Evolutionary conservation across 2,329 filamentous ascomycete genomes (phyloP).

Genomic region (Cadophora gregata): DNA sequence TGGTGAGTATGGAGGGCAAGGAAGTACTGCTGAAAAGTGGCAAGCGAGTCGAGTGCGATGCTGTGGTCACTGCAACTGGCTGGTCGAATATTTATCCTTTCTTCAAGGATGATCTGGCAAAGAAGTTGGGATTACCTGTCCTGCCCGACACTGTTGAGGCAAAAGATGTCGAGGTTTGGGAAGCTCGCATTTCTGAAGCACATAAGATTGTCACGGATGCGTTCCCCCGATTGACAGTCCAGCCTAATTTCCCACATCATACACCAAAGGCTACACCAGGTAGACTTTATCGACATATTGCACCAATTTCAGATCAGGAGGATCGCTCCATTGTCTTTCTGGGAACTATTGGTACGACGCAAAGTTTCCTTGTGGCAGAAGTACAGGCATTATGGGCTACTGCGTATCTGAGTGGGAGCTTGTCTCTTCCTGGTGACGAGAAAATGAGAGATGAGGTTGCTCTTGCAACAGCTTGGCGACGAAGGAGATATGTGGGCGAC

Average conservation of each 20-base stretch:
- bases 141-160: conserved; percentile 23
- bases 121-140: conserved; percentile 16
- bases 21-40: conserved; percentile 17
- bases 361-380: conserved; percentile 21
- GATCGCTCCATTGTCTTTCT: conserved; percentile 20
- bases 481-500: conserved; percentile 28
- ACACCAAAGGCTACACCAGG: conserved; percentile 19
- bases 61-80: conserved; percentile 27
- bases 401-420: conserved; percentile 17
- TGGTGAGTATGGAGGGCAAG: conserved; percentile 10
- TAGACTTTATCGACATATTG: conserved; percentile 10
- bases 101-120: conserved; percentile 19
- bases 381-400: conserved; percentile 27
- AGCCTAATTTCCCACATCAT: conserved; percentile 22
- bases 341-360: conserved; percentile 14
- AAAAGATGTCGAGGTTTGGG: conserved; percentile 31
- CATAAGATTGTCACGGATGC: conserved; percentile 34
- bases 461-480: conserved; percentile 18
- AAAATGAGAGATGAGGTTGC: conserved; percentile 26
- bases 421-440: background rate
- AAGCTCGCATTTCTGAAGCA: conserved; percentile 35
- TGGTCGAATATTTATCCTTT: conserved; percentile 38
- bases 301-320: conserved; percentile 3
- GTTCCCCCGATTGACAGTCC: conserved; percentile 38
- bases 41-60: conserved; percentile 21